Conservation (phyloP, 768 basidiomycete genomes). For the Sporobolomyces roseus region DNA sequence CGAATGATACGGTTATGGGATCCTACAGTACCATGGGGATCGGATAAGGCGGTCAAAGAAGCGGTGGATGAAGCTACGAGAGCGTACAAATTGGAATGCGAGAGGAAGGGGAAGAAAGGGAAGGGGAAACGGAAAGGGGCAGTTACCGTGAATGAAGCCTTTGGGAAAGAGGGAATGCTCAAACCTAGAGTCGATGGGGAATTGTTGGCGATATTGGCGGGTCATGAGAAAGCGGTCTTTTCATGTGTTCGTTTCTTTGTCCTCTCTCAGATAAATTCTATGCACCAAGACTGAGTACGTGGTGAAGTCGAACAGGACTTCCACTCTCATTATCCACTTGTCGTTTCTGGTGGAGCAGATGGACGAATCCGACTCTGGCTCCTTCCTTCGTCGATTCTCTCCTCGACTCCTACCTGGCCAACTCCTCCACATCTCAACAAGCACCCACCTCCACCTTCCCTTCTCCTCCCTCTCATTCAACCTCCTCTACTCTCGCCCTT, state of each 20-base stretch:
- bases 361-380: constrained; percentile 18
- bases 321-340: background rate
- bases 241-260: constrained; percentile 4
- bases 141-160: background rate
- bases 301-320: constrained; percentile 7
- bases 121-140: background rate
- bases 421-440: background rate
- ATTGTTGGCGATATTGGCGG: constrained; percentile 5
- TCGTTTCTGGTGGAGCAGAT: constrained; percentile 18
- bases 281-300: too few species aligned
- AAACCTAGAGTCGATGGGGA: constrained; percentile 20
- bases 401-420: constrained; percentile 10
- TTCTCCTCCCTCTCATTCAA: background rate
- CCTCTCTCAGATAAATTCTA: too few species aligned
- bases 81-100: background rate
- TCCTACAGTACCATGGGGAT: constrained; percentile 10
- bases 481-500: background rate
- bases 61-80: background rate
- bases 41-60: background rate
- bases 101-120: background rate
- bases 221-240: constrained; percentile 7
- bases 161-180: too few species aligned
- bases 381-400: background rate
- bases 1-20: constrained; percentile 24
- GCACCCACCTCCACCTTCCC: background rate